Evolutionary conservation across 148 eudicot species (phyloP), one percentile per base, ranked within the genome.

Genomic region (Fagopyrum homotropicum): DNA sequence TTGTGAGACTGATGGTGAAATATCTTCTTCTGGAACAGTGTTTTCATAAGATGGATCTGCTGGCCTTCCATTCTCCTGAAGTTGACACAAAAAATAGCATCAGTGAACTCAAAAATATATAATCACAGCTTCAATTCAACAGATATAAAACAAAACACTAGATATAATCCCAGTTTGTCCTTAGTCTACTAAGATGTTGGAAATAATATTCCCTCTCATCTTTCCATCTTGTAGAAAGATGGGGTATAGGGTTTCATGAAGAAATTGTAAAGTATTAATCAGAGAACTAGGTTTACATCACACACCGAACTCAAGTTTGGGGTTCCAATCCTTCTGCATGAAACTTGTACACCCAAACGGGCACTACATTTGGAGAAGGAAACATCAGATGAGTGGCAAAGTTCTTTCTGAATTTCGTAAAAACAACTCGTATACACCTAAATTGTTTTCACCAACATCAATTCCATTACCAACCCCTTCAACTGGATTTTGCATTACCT

Each of bases 1-100:
- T 47, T 46, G 74, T 46, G 48, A 54, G 55, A 72, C 0, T 45
- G 54, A 1, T 7, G 74, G 55, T 45, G 74, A 15, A 17, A 40
- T 46, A 76, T 80, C 85, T 60, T 83, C 85, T 75, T 82, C 92
- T 4, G 82, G 83, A 44, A 77, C 47, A 16, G 78, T 77, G 68
- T 86, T 84, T 9, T 30, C 72, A 56, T 80, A 80, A 4, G 77
- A 47, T 59, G 85, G 63, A 80, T 78, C 76, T 72, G 72, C 83
- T n/a, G 75, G 77, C 74, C 83, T 83, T 74, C 81, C 88, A 54
- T 85, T 90, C 75, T 92, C 97, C 98, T 94, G 71, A n/a, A 69
- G 50, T 19, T 12, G 4, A 19, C 12, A 35, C 49, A 60, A 2
- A 22, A 44, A 35, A 35, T 35, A 11, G 11, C 45, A 35, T 40